Evolutionary conservation across 2,329 filamentous ascomycete species (phyloP).

Genomic region (Colletotrichum sp.): DNA sequence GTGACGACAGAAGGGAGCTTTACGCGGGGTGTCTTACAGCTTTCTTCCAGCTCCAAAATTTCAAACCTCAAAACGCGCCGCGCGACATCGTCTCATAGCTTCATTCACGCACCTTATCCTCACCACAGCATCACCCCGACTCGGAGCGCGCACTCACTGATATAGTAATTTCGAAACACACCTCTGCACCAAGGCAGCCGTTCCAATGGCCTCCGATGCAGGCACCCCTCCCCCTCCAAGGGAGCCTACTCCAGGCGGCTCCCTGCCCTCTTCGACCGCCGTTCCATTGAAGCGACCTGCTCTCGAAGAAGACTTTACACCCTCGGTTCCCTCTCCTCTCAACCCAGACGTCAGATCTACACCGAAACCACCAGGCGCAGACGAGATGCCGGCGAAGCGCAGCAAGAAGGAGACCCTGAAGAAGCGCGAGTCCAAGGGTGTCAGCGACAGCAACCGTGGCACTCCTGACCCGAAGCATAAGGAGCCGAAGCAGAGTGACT

Average conservation of each 20-base stretch:
- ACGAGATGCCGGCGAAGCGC: conserved; percentile 44
- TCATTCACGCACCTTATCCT: not conserved
- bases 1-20: conserved; percentile 8
- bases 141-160: not conserved
- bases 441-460: conserved; percentile 55
- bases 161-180: conserved; percentile 7
- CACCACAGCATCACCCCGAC: not conserved
- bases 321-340: conserved; percentile 75
- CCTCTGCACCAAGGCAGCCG: not conserved
- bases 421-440: conserved; percentile 69
- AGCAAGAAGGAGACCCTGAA: conserved; percentile 72
- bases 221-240: conserved; percentile 45
- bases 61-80: not conserved
- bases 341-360: conserved; percentile 65
- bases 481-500: conserved; percentile 43
- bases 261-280: conserved; percentile 45
- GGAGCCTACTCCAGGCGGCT: conserved; percentile 44
- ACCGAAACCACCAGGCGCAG: conserved; percentile 32
- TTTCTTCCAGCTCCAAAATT: conserved; percentile 9
- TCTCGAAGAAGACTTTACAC: conserved; percentile 73
- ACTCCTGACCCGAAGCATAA: conserved; percentile 61
- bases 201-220: conserved; percentile 38
- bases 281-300: conserved; percentile 67
- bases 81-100: not conserved
- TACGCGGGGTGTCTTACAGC: conserved; percentile 11